Percentiles rank a stretch among this genome's conserved stretches.
phyloP scores from a whole-genome alignment of 768 basidiomycete species.

The Lentinula guzmanii region DNA sequence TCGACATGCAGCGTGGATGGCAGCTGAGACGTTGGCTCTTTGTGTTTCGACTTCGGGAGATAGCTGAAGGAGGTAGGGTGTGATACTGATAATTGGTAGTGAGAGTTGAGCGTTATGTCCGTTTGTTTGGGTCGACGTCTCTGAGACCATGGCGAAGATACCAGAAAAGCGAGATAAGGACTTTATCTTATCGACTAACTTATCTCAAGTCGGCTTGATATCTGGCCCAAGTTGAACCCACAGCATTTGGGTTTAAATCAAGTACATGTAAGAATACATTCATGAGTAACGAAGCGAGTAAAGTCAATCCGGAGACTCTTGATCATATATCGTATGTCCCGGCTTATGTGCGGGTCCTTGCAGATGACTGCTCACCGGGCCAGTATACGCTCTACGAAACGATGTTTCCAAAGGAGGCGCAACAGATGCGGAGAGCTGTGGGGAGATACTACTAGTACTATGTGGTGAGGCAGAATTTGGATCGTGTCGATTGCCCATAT shows the following conservation, averaged over 20 bases:
- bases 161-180: not conserved
- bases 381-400: constrained; percentile 30
- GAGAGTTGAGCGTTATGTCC: not conserved
- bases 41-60: constrained; percentile 29
- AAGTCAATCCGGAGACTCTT: constrained; percentile 13
- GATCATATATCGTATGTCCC: constrained; percentile 62
- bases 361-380: constrained; percentile 40
- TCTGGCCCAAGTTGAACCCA: too few species aligned
- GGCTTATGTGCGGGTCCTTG: constrained; percentile 43
- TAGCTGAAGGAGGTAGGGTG: constrained; percentile 48
- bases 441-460: constrained; percentile 5
- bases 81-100: constrained; percentile 71
- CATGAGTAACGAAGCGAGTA: not conserved
- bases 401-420: constrained; percentile 13
- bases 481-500: not conserved
- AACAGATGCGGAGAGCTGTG: not conserved
- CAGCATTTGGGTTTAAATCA: not conserved
- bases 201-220: too few species aligned
- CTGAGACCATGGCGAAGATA: not conserved
- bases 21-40: constrained; percentile 38
- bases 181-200: not conserved
- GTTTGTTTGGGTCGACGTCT: not conserved
- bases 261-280: not conserved
- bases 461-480: constrained; percentile 15
- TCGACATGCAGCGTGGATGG: constrained; percentile 68